Conservation (phyloP, 352 stramenopile species). For the Peronospora destructor region DNA sequence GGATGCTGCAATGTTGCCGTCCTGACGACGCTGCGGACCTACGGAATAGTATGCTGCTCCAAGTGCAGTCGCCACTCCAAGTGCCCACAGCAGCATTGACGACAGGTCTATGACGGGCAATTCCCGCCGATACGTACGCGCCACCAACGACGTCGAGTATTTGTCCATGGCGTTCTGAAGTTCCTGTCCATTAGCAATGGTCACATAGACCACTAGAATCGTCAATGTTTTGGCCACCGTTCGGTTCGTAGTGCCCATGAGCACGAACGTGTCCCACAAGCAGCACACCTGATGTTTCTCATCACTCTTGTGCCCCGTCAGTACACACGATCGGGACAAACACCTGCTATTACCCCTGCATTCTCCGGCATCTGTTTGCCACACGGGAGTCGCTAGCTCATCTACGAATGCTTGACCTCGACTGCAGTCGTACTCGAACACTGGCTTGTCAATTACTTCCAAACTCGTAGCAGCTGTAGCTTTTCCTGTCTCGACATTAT, state of each 20-base stretch:
- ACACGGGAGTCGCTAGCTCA: conserved; percentile 31
- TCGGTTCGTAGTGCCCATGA: conserved; percentile 60
- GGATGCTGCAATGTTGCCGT: conserved; percentile 3
- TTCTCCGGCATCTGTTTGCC: conserved; percentile 36
- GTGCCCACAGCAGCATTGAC: conserved; percentile 52
- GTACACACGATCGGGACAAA: conserved; percentile 48
- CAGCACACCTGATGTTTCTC: conserved; percentile 57
- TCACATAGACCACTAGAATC: conserved; percentile 67
- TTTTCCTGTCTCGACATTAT: background rate
- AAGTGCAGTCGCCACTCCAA: conserved; percentile 53
- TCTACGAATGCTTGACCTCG: conserved; percentile 51
- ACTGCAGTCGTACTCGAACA: conserved; percentile 68
- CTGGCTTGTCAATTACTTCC: conserved; percentile 21
- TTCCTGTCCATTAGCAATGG: conserved; percentile 46
- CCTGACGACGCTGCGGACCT: conserved; percentile 7
- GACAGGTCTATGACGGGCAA: conserved; percentile 47
- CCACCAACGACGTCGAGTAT: conserved; percentile 37
- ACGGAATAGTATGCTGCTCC: conserved; percentile 65
- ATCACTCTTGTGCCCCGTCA: conserved; percentile 34
- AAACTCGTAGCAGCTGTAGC: background rate
- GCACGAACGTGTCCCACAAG: conserved; percentile 70
- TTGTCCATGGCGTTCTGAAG: conserved; percentile 33
- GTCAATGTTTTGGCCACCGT: conserved; percentile 32
- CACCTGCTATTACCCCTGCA: conserved; percentile 36
- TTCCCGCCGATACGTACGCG: conserved; percentile 39